Evolutionary conservation across 495 filamentous ascomycete species (phyloP).

Genomic region (Penicillium bialowiezense): DNA sequence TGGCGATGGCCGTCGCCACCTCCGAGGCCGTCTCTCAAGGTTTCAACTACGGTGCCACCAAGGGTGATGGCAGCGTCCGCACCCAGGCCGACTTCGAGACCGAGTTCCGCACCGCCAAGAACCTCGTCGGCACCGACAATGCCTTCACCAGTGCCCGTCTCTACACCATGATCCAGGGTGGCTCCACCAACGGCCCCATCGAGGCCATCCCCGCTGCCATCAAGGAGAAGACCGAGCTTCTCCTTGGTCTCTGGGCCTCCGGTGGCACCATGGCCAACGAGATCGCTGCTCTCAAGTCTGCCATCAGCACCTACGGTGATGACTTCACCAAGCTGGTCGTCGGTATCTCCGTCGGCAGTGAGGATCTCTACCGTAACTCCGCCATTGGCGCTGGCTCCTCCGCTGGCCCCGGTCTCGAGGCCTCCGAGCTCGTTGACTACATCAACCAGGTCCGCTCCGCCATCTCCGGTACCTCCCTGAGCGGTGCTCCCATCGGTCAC

Average conservation of each 20-base stretch:
- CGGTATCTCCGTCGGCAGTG: constrained; percentile 87
- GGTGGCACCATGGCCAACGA: constrained; percentile 68
- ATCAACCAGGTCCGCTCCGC: constrained; percentile 61
- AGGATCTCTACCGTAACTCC: constrained; percentile 84
- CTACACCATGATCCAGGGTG: constrained; percentile 61
- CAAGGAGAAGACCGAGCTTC: constrained; percentile 63
- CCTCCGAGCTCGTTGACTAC: constrained; percentile 58
- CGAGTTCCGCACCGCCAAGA: constrained; percentile 68
- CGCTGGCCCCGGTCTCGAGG: constrained; percentile 56
- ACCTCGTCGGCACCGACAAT: constrained; percentile 59
- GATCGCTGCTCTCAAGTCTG: constrained; percentile 61
- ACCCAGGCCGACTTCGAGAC: constrained; percentile 62
- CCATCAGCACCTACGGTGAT: constrained; percentile 61
- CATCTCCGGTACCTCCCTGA: constrained; percentile 57
- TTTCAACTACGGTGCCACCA: constrained; percentile 78
- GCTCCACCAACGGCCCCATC: constrained; percentile 59
- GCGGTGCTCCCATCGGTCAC: constrained; percentile 65
- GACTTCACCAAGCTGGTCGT: constrained; percentile 62
- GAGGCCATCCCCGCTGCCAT: constrained; percentile 78
- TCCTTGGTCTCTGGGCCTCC: constrained; percentile 78
- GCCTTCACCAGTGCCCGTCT: constrained; percentile 74
- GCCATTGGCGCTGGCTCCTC: constrained; percentile 49
- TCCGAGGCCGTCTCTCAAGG: constrained; percentile 58
- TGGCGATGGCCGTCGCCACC: constrained; percentile 44
- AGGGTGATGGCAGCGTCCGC: constrained; percentile 60